A percentile compares a stretch with the other conserved stretches of the same genome.
Evolutionary conservation across 2,329 filamentous ascomycete species (phyloP).

Genomic region (Ceratocystis diversiconidia): DNA sequence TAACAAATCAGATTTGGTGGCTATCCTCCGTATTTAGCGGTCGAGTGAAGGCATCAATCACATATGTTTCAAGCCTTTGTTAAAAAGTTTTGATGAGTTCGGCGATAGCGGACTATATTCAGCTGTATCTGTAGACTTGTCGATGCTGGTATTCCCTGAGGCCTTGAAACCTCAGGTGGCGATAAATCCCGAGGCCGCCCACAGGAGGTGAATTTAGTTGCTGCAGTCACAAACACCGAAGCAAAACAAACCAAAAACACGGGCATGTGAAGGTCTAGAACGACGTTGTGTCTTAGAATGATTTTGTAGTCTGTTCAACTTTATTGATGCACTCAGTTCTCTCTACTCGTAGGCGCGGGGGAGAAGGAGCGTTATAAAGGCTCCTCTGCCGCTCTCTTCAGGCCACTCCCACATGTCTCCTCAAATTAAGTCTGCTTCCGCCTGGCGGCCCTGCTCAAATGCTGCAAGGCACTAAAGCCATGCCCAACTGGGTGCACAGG

Average conservation of each 20-base stretch:
- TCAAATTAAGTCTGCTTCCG: not conserved
- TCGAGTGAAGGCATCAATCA: not conserved
- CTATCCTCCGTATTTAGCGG: not conserved
- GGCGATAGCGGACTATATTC: not conserved
- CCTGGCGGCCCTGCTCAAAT: not conserved
- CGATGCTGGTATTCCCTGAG: not conserved
- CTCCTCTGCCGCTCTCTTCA: not conserved
- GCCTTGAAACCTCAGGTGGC: not conserved
- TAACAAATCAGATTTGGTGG: not conserved
- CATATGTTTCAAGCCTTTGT: not conserved
- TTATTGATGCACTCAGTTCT: not conserved
- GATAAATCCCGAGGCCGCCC: constrained; percentile 7
- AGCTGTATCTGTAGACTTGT: not conserved
- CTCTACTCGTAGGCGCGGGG: not conserved
- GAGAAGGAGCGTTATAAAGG: not conserved
- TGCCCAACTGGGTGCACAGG: not conserved
- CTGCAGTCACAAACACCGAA: not conserved
- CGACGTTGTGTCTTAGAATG: not conserved
- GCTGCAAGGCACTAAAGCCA: not conserved
- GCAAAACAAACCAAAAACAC: not conserved
- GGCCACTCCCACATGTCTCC: not conserved
- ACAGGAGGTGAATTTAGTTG: not conserved
- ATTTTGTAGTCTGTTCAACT: not conserved
- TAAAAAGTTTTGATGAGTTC: not conserved
- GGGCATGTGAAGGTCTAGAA: not conserved